A percentile compares a stretch with the other conserved stretches of the same genome.
Evolutionary conservation across 306 rosid species (phyloP).

Genomic region (Hippophae rhamnoides): DNA sequence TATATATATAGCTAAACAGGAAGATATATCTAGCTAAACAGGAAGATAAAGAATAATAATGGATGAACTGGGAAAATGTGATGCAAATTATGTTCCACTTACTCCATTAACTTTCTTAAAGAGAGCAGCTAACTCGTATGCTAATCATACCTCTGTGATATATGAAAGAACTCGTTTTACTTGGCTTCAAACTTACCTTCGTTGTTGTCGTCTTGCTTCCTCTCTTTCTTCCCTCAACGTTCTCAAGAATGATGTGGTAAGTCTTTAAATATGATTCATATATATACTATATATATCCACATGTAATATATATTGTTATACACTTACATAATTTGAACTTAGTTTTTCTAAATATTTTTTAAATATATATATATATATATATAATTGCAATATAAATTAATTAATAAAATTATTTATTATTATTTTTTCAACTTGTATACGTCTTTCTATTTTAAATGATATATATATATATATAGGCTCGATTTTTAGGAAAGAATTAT

Average conservation of each 20-base stretch:
- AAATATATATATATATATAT: too few species aligned
- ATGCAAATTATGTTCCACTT: slow-evolving; percentile 53
- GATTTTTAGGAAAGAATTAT: too few species aligned
- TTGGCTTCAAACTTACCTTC: slow-evolving; percentile 64
- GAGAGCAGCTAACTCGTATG: slow-evolving; percentile 56
- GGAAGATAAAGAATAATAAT: slow-evolving; percentile 12
- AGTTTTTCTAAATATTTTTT: too few species aligned
- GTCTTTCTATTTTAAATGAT: too few species aligned
- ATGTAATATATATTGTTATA: too few species aligned
- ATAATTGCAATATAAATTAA: too few species aligned
- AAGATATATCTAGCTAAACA: too few species aligned
- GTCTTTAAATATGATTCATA: not conserved
- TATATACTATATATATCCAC: not conserved
- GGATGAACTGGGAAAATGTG: slow-evolving; percentile 48
- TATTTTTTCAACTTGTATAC: too few species aligned
- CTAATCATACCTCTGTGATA: slow-evolving; percentile 51
- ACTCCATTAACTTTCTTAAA: slow-evolving; percentile 59
- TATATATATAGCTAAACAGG: too few species aligned
- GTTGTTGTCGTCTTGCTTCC: slow-evolving; percentile 75
- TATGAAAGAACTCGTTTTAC: slow-evolving; percentile 54
- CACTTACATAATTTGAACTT: too few species aligned
- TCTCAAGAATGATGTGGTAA: slow-evolving; percentile 47
- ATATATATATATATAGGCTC: too few species aligned
- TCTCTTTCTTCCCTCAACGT: slow-evolving; percentile 59
- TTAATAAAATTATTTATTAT: too few species aligned